Percentiles rank a stretch among this genome's conserved stretches.
These are phyloP conservation scores for Inga laurina DNA, from an alignment of 306 rosid species.

Conservation along the genomic window DNA sequence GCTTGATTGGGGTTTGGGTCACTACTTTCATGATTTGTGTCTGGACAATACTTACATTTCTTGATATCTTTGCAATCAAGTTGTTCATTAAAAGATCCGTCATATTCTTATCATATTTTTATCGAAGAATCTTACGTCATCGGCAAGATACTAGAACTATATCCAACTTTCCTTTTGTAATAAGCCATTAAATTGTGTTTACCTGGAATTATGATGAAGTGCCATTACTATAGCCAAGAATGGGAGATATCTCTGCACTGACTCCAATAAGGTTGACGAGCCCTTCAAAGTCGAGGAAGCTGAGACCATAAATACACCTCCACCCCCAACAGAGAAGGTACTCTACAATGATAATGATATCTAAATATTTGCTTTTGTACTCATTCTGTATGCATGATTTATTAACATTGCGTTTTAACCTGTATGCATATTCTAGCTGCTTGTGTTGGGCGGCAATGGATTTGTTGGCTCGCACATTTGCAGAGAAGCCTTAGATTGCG, in stretches of 20 bases:
- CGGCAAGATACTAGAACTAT: background rate
- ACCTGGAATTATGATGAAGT: constrained; percentile 42
- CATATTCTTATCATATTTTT: background rate
- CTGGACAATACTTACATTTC: background rate
- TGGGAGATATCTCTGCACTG: constrained; percentile 63
- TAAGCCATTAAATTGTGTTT: constrained; percentile 19
- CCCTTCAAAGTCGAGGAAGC: constrained; percentile 86
- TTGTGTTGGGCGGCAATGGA: constrained; percentile 97
- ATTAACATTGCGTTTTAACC: constrained; percentile 25
- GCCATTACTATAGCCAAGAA: constrained; percentile 44
- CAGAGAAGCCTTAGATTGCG: constrained; percentile 75
- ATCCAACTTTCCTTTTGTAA: background rate
- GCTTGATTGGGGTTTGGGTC: constrained; percentile 17
- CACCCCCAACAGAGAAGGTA: constrained; percentile 91
- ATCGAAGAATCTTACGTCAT: background rate
- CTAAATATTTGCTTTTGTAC: background rate
- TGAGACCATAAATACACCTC: constrained; percentile 76
- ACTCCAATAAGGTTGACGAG: constrained; percentile 73
- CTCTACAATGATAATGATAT: background rate
- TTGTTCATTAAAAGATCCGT: background rate
- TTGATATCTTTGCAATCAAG: background rate
- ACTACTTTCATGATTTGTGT: constrained; percentile 11
- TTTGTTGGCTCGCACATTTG: constrained; percentile 95
- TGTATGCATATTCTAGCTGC: constrained; percentile 59
- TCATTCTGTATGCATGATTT: background rate